phyloP scores from a whole-genome alignment of 225 moss, liverwort and hornwort species.

The Anthoceros angustus region DNA sequence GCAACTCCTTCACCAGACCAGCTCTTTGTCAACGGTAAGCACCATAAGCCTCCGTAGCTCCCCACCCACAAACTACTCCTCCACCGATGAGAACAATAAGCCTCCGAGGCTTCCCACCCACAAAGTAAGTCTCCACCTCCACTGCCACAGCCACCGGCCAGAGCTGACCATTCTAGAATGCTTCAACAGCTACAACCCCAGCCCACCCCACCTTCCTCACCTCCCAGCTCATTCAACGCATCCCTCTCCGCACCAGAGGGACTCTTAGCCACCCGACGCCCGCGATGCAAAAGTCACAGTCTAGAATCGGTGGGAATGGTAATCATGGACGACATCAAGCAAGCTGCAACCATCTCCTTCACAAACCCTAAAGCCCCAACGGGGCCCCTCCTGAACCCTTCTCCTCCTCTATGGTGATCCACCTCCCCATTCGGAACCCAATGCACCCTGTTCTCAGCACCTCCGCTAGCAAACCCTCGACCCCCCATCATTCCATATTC shows the following conservation, averaged over 20 bases:
- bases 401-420: constrained; percentile 33
- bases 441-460: constrained; percentile 39
- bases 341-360: constrained; percentile 79
- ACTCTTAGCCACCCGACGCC: constrained; percentile 66
- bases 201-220: constrained; percentile 60
- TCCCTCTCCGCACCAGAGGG: constrained; percentile 37
- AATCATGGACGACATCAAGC: constrained; percentile 44
- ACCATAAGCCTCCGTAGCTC: constrained; percentile 52
- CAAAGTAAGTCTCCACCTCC: constrained; percentile 47
- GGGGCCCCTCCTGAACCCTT: constrained; percentile 35
- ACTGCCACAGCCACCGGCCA: constrained; percentile 43
- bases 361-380: constrained; percentile 60
- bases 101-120: too few species aligned
- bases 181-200: constrained; percentile 86
- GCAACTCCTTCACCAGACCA: constrained; percentile 57
- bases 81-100: too few species aligned
- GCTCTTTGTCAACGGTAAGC: constrained; percentile 63
- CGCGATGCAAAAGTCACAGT: constrained; percentile 51
- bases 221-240: constrained; percentile 60
- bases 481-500: constrained; percentile 30
- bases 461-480: constrained; percentile 17
- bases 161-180: constrained; percentile 52
- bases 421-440: constrained; percentile 40
- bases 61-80: constrained; percentile 74
- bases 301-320: constrained; percentile 61